Evolutionary conservation across 176 grass and related monocot genomes (phyloP), one percentile per base, ranked within the genome.

Genomic region (Metroxylon sagu): DNA sequence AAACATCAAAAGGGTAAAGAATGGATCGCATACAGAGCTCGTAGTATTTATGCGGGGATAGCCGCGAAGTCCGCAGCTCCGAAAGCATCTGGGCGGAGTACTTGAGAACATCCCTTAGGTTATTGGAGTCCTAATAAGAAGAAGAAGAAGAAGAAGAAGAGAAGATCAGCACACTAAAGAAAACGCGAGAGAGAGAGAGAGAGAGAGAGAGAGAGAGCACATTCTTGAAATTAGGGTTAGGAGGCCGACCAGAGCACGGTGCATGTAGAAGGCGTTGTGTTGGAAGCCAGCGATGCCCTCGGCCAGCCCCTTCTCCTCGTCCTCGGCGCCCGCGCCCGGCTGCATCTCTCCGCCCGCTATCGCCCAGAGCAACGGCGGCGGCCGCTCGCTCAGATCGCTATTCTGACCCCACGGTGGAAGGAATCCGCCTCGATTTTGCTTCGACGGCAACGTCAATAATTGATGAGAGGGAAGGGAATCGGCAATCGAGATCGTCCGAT

Each of bases 71-170:
- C 56, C 93, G 80, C 25, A 97, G 87, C 73, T 97, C 93, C 57
- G 93, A 97, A 29, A 97, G 87, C 93, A 97, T 97, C 87, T 97
- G 93, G 43, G 87, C 93, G 30, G 93, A 97, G 79, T 83, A 91
- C 76, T 85, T 97, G 72, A 97, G 93, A 62, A 81, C 93, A 52
- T 97, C 93, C 87, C 88, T 97, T 59, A 97, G 71, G 75, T 97
- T 88, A 76, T 91, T 97, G 18, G 87, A 85, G 57, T 97, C 93
- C 93, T 97, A 48, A 69, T 26, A 73, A 43, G 16, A 57, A 18
- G 43, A 23, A 43, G 19, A 14, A 18, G 18, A 25, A 26, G 29
- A 73, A 43, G 16, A 57, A 18, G 43, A 23, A 43, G 19, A 14
- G 63, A 18, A 39, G 19, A 49, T 35, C 31, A 35, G 6, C 31